Percentiles rank a stretch among this genome's conserved stretches.
Evolutionary conservation across 495 filamentous ascomycete genomes (phyloP).

Genomic region (Aspergillus coremiiformis): DNA sequence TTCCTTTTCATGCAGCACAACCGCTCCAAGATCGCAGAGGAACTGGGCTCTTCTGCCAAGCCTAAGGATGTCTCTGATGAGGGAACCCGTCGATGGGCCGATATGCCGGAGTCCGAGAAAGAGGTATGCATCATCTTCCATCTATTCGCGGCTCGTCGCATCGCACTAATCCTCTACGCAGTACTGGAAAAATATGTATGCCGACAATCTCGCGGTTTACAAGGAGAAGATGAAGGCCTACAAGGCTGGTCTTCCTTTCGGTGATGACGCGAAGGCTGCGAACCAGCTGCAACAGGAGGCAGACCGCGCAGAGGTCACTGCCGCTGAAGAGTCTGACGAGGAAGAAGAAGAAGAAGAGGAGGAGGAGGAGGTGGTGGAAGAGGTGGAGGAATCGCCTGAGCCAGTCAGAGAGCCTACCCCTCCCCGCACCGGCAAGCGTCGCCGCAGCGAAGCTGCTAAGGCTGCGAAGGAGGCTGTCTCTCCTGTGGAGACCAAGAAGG

Average conservation of each 20-base stretch:
- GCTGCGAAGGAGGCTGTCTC: slow-evolving; percentile 29
- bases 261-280: slow-evolving; percentile 49
- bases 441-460: slow-evolving; percentile 38
- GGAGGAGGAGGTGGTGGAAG: slow-evolving; percentile 42
- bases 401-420: slow-evolving; percentile 50
- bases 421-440: slow-evolving; percentile 42
- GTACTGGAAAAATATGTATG: slow-evolving; percentile 69
- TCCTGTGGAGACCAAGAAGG: slow-evolving; percentile 22
- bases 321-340: slow-evolving; percentile 31
- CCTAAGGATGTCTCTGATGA: slow-evolving; percentile 78
- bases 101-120: slow-evolving; percentile 66
- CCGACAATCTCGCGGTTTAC: slow-evolving; percentile 68
- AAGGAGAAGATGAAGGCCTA: slow-evolving; percentile 65
- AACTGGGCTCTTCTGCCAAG: slow-evolving; percentile 60
- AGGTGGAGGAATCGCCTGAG: slow-evolving; percentile 40
- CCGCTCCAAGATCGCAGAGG: slow-evolving; percentile 64
- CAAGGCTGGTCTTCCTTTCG: slow-evolving; percentile 44
- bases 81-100: slow-evolving; percentile 72
- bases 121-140: slow-evolving; percentile 50
- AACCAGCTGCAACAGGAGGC: slow-evolving; percentile 52
- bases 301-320: slow-evolving; percentile 42
- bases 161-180: slow-evolving; percentile 20
- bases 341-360: slow-evolving; percentile 42
- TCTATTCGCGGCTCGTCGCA: not conserved
- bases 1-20: slow-evolving; percentile 88